Base-by-base conservation (phyloP, 139 green algal species). In the Chloropicon primus region DNA sequence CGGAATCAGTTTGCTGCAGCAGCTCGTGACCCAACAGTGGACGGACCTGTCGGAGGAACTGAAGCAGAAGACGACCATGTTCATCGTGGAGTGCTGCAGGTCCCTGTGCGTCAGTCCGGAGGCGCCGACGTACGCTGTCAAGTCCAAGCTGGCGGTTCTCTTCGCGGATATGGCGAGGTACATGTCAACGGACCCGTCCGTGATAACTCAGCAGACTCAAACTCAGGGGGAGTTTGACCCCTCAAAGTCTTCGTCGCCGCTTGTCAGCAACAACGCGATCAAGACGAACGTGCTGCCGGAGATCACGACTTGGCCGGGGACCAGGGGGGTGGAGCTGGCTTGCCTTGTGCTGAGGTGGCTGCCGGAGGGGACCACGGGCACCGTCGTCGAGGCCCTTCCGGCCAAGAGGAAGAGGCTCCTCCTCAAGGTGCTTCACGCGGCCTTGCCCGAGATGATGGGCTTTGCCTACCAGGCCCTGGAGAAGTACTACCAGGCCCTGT, bases 401-500 rank as follows among this genome's bases (percentile, higher is more conserved):
- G 75, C 21, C 2, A 53, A 79, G n/a, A 27, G 27, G 22, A 24
- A 53, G 26, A 27, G 75, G 24, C 2, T 22, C 22, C 75, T 79
- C 22, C 75, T 79, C 24, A 26, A 27, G 28, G 75, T 23, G 5
- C 75, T 79, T 26, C 54, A 29, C 24, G 41, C 28, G 17, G 27
- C 27, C 2, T 23, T 79, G 17, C 27, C 27, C 22, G 27, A 79
- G 75, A 79, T 79, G 2, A 24, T 79, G 2, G n/a, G 27, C 28
- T 73, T 74, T n/a, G 27, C 71, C 22, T 79, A 79, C 75, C 22
- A 73, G 78, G n/a, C 72, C 3, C 23, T 82, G 3, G 78, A 82
- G 10, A 62, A 62, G 24, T 26, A 22, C 1, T 26, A 82, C 73
- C 74, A 75, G 22, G 41, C n/a, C 23, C 72, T 26, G 41, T 54